Conservation (phyloP, 805 yeast species). For the Candida morakotiae region DNA sequence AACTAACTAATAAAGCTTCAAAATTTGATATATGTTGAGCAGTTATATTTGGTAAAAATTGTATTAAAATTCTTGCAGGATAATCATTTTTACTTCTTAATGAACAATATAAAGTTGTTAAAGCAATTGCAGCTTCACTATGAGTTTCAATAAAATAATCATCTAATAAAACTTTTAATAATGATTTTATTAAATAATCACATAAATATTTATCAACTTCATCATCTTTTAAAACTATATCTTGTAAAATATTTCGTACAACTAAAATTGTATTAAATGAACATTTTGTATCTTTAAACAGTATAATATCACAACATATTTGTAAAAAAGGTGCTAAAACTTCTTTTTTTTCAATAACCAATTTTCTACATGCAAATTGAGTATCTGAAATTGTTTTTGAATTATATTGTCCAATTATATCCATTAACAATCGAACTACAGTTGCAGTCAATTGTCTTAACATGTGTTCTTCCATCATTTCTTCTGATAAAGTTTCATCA, state of each 20-base stretch:
- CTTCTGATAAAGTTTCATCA: constrained; percentile 88
- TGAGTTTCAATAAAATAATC: constrained; percentile 83
- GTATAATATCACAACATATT: constrained; percentile 69
- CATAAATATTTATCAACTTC: constrained; percentile 71
- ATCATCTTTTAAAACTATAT: constrained; percentile 62
- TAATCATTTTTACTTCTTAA: constrained; percentile 64
- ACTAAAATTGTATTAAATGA: constrained; percentile 85
- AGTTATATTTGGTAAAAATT: constrained; percentile 50
- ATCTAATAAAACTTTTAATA: constrained; percentile 64
- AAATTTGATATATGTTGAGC: constrained; percentile 58
- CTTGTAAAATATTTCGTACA: constrained; percentile 67
- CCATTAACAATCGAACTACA: constrained; percentile 81
- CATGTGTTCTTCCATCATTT: constrained; percentile 96
- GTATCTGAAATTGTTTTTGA: constrained; percentile 49
- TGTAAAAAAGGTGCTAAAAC: constrained; percentile 76
- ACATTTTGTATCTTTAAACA: constrained; percentile 86
- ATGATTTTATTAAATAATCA: constrained; percentile 64
- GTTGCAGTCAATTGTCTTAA: constrained; percentile 90
- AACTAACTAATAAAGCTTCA: constrained; percentile 57
- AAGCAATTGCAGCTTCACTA: constrained; percentile 85
- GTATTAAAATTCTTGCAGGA: constrained; percentile 59
- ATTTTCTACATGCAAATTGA: constrained; percentile 60
- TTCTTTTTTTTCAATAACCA: constrained; percentile 60
- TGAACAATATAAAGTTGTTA: constrained; percentile 74
- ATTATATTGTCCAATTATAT: constrained; percentile 77